Evolutionary conservation across 371 early-diverging fungal species (phyloP), one percentile per base, ranked within the genome.

Genomic region (Nematocida sp.): DNA sequence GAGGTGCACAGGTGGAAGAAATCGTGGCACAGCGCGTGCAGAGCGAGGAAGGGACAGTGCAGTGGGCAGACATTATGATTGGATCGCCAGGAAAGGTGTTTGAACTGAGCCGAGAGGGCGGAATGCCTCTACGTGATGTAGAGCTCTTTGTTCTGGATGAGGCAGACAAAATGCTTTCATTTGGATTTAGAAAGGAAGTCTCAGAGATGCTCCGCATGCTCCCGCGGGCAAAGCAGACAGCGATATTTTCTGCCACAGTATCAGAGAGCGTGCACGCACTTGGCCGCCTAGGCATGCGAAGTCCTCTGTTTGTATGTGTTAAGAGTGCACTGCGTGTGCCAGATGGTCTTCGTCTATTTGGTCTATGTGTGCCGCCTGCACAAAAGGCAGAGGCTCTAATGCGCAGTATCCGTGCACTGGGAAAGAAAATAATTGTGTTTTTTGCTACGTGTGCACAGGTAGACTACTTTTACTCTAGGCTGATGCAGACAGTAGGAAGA

Each of bases 401-500:
- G 46, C 23, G 47, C 2, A 45, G n/a, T 4, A 44, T 73, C 7
- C 61, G n/a, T 5, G 4, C 18, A 15, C 62, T 73, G 0, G 73
- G 73, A 45, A 40, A n/a, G 46, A 78, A 78, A 55, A 54, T 42
- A 42, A 78, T 78, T 45, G 80, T 78, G 27, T 78, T 78, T 60
- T 78, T 78, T 72, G 72, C 83, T 18, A 86, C 86, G 9, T 86
- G 86, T 72, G 80, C 66, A 11, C 72, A 84, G 61, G 86, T 86
- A 4, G 84, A 86, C 50, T 86, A 81, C 73, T 84, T 78, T 54
- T 90, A 90, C 78, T 87, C 91, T 44, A 62, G 89, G 66, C 62
- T 83, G 55, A 67, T 84, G 23, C 74, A 84, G 66, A 47, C 78
- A 18, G 18, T 20, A 2, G 27, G 27, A 15, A 46, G 54, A 39